A percentile compares a stretch with the other conserved stretches of the same genome.
Conservation (phyloP, 441 rosid species). For the Francoa sonchifolia region DNA sequence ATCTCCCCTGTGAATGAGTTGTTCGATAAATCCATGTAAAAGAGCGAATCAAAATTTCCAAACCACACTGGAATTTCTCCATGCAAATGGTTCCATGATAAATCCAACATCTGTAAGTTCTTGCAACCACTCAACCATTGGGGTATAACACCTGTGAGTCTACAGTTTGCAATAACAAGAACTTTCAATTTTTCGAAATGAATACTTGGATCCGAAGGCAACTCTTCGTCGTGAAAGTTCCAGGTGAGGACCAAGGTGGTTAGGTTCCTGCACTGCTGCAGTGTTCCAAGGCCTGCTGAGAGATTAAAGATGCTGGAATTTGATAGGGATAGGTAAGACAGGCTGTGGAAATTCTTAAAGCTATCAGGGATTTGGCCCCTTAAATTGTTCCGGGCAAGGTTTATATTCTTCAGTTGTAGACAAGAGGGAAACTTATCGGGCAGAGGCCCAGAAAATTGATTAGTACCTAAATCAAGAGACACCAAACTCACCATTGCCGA, state of each 20-base stretch:
- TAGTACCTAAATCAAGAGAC: conserved; percentile 63
- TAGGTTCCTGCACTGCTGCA: conserved; percentile 50
- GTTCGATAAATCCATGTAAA: conserved; percentile 79
- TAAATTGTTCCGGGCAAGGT: conserved; percentile 58
- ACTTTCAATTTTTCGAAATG: conserved; percentile 47
- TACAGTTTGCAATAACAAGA: conserved; percentile 49
- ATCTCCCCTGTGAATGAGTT: conserved; percentile 55
- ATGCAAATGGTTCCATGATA: conserved; percentile 55
- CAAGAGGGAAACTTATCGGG: conserved; percentile 56
- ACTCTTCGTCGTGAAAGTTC: conserved; percentile 41
- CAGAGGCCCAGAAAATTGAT: conserved; percentile 35
- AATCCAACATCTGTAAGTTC: conserved; percentile 55
- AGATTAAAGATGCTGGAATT: conserved; percentile 40
- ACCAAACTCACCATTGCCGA: conserved; percentile 38
- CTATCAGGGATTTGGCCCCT: conserved; percentile 46
- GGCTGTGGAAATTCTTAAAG: conserved; percentile 40
- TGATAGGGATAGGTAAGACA: conserved; percentile 50
- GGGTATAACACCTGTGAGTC: conserved; percentile 51
- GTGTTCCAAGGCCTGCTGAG: conserved; percentile 38
- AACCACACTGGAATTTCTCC: conserved; percentile 58
- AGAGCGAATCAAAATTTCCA: conserved; percentile 33
- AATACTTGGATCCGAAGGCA: conserved; percentile 35
- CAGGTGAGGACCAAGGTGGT: conserved; percentile 46
- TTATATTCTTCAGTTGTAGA: conserved; percentile 33
- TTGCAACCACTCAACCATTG: conserved; percentile 37